Evolutionary conservation across 768 basidiomycete genomes (phyloP).

Genomic region (Boletus coccyginus): DNA sequence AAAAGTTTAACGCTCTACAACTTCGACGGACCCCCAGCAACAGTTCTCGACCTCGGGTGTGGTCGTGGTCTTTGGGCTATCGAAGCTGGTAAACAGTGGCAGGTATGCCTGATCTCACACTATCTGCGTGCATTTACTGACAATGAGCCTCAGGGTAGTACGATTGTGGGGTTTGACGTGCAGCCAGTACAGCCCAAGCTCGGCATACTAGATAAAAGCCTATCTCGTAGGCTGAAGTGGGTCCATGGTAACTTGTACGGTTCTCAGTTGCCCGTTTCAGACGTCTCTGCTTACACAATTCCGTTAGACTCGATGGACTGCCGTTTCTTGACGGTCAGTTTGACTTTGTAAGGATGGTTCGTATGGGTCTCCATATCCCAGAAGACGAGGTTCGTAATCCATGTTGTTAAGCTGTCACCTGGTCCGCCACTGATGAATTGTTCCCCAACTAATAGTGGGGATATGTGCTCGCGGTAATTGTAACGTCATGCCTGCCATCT

Average conservation of each 20-base stretch:
- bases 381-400: slow-evolving; percentile 58
- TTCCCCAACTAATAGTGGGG: slow-evolving; percentile 50
- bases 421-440: slow-evolving; percentile 14
- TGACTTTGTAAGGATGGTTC: slow-evolving; percentile 62
- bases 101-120: slow-evolving; percentile 37
- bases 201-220: slow-evolving; percentile 34
- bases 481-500: slow-evolving; percentile 5
- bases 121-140: neutral
- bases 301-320: slow-evolving; percentile 56
- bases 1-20: slow-evolving; percentile 51
- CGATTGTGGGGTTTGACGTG: slow-evolving; percentile 60
- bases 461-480: slow-evolving; percentile 56
- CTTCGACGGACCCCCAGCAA: slow-evolving; percentile 48
- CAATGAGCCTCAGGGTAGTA: slow-evolving; percentile 40
- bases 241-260: slow-evolving; percentile 65
- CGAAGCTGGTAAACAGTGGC: slow-evolving; percentile 66
- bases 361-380: slow-evolving; percentile 65
- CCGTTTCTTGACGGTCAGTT: slow-evolving; percentile 59
- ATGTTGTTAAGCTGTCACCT: neutral
- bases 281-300: slow-evolving; percentile 5
- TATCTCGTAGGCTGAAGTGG: slow-evolving; percentile 59
- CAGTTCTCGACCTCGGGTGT: slow-evolving; percentile 68
- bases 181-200: slow-evolving; percentile 51
- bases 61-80: slow-evolving; percentile 71
- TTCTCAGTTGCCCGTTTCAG: neutral